These are phyloP conservation scores for Marasmius fiardii DNA, from an alignment of 1,284 basidiomycete species.

Conservation along the genomic window DNA sequence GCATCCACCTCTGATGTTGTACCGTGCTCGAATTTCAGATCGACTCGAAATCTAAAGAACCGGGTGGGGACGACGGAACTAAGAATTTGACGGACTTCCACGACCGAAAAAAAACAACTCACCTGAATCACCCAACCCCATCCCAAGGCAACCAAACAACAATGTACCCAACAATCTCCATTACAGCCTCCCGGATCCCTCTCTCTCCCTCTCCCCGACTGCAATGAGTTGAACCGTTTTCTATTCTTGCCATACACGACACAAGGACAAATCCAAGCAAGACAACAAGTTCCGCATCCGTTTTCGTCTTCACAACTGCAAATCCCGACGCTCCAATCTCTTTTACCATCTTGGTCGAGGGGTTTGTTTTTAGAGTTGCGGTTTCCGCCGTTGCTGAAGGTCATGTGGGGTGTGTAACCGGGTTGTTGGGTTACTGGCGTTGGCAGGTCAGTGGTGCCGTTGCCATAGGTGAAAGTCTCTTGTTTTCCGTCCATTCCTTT, in stretches of 20 bases:
- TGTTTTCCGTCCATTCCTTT: too few species aligned
- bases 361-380: slow-evolving; percentile 32
- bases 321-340: slow-evolving; percentile 39
- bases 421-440: slow-evolving; percentile 31
- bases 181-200: slow-evolving; percentile 8
- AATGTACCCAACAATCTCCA: slow-evolving; percentile 2
- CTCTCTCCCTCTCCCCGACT: slow-evolving; percentile 8
- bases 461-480: too few species aligned
- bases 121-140: slow-evolving; percentile 23
- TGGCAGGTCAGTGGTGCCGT: too few species aligned
- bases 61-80: background rate
- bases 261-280: slow-evolving; percentile 14
- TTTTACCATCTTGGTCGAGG: slow-evolving; percentile 27
- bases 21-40: slow-evolving; percentile 27
- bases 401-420: slow-evolving; percentile 19
- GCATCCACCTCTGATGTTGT: slow-evolving; percentile 28
- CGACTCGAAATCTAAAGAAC: slow-evolving; percentile 23
- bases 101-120: background rate
- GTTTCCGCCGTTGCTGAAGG: slow-evolving; percentile 23
- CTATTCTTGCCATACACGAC: slow-evolving; percentile 12
- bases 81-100: background rate
- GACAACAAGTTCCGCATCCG: slow-evolving; percentile 30
- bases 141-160: background rate
- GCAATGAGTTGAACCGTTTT: slow-evolving; percentile 11
- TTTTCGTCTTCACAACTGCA: slow-evolving; percentile 25